Conservation (phyloP, 139 green algal species). For the Chlamydomonas sphaeroides region DNA sequence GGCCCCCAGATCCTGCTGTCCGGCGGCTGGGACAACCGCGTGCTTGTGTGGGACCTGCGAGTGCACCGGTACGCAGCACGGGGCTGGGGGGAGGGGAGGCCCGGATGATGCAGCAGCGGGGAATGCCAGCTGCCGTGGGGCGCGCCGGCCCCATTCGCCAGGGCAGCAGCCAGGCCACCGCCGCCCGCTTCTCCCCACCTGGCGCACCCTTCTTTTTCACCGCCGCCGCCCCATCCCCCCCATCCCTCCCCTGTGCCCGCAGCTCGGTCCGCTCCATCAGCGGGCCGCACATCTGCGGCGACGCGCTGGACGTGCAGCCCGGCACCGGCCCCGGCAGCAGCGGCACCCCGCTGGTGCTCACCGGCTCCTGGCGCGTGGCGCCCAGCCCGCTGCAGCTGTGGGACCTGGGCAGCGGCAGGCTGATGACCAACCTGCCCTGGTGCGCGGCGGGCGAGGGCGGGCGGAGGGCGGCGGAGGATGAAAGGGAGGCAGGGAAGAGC, state of each 20-base stretch:
- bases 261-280: conserved; percentile 59
- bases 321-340: neutral
- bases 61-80: conserved; percentile 3
- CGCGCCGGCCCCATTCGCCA: too few relatives aligned
- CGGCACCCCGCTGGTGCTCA: conserved; percentile 24
- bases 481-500: too few relatives aligned
- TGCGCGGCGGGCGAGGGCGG: too few relatives aligned
- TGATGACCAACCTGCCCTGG: conserved; percentile 63
- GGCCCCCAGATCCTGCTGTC: conserved; percentile 57
- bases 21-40: conserved; percentile 69
- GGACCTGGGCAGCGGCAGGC: conserved; percentile 52
- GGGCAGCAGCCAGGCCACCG: too few relatives aligned
- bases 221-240: too few relatives aligned
- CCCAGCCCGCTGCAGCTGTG: conserved; percentile 60
- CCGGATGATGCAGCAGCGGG: too few relatives aligned
- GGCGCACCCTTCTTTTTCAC: neutral
- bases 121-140: too few relatives aligned
- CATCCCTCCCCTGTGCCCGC: neutral
- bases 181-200: neutral
- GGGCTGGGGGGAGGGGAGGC: too few relatives aligned
- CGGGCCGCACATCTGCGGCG: conserved; percentile 67
- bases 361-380: conserved; percentile 52
- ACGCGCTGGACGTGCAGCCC: conserved; percentile 53
- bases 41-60: conserved; percentile 76
- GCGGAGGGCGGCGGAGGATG: too few relatives aligned